Conservation (phyloP, 2,329 filamentous ascomycete genomes). For the Pseudogymnoascus sp. region DNA sequence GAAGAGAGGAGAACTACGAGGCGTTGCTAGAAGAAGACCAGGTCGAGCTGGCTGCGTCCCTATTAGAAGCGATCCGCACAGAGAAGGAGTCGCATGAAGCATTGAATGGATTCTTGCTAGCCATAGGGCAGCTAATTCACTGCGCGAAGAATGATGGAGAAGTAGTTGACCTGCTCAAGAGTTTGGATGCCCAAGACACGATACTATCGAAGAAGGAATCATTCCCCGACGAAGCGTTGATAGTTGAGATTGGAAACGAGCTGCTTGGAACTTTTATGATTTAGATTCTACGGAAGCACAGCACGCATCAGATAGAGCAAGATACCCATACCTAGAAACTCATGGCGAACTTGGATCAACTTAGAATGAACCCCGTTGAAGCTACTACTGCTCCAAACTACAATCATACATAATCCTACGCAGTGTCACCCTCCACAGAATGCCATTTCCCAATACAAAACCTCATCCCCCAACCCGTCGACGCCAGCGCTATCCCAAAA, state of each 20-base stretch:
- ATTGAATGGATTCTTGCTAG: constrained; percentile 66
- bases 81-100: constrained; percentile 60
- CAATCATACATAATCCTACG: background rate
- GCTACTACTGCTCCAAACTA: constrained; percentile 2
- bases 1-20: constrained; percentile 49
- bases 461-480: background rate
- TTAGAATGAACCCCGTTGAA: background rate
- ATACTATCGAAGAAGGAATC: constrained; percentile 48
- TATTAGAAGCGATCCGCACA: constrained; percentile 62
- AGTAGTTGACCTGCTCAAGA: constrained; percentile 68
- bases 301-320: background rate
- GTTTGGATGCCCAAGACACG: constrained; percentile 63
- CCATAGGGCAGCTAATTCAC: constrained; percentile 69
- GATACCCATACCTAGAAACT: constrained; percentile 3
- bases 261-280: constrained; percentile 29
- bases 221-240: constrained; percentile 50
- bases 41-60: constrained; percentile 71
- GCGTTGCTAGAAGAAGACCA: constrained; percentile 60
- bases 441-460: background rate
- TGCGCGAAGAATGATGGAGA: constrained; percentile 61
- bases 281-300: background rate
- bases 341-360: background rate
- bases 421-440: background rate
- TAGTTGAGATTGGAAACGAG: constrained; percentile 41
- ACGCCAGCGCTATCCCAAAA: constrained; percentile 3